A percentile compares a stretch with the other conserved stretches of the same genome.
phyloP scores from a whole-genome alignment of 495 filamentous ascomycete species.

The Neurospora terricola region DNA sequence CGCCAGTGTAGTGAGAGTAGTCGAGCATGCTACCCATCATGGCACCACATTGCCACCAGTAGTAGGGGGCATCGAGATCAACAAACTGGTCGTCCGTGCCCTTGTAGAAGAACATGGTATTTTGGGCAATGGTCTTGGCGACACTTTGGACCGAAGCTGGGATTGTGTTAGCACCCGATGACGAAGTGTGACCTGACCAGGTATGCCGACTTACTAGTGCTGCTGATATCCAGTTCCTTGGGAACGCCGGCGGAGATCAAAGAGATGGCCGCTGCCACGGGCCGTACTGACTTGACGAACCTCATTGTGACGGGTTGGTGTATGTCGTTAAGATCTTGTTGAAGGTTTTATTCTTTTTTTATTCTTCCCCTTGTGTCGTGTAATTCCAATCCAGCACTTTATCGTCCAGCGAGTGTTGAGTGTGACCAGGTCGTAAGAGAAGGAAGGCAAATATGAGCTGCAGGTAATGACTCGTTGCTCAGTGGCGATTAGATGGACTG shows the following conservation, averaged over 20 bases:
- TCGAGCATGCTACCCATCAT: slow-evolving; percentile 67
- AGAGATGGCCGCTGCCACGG: slow-evolving; percentile 19
- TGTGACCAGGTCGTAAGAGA: neutral
- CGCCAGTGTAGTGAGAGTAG: slow-evolving; percentile 77
- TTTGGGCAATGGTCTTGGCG: slow-evolving; percentile 37
- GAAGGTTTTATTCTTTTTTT: neutral
- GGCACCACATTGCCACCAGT: slow-evolving; percentile 74
- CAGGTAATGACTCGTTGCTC: neutral
- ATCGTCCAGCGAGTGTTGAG: slow-evolving; percentile 18
- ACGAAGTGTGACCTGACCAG: neutral
- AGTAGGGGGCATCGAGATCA: slow-evolving; percentile 61
- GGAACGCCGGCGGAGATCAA: slow-evolving; percentile 23
- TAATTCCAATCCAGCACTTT: neutral
- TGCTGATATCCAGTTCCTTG: slow-evolving; percentile 33
- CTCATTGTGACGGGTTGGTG: slow-evolving; percentile 8
- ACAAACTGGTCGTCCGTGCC: slow-evolving; percentile 52
- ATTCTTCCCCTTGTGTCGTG: neutral
- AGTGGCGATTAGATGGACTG: neutral
- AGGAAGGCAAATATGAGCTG: slow-evolving; percentile 1
- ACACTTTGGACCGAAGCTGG: slow-evolving; percentile 41
- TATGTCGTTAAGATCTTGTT: neutral
- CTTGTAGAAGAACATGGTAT: slow-evolving; percentile 53
- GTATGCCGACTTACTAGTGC: slow-evolving; percentile 24
- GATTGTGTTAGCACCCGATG: slow-evolving; percentile 5
- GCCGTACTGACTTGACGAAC: slow-evolving; percentile 23